Base-by-base conservation (phyloP, 768 basidiomycete genomes). In the Naganishia friedmannii region DNA sequence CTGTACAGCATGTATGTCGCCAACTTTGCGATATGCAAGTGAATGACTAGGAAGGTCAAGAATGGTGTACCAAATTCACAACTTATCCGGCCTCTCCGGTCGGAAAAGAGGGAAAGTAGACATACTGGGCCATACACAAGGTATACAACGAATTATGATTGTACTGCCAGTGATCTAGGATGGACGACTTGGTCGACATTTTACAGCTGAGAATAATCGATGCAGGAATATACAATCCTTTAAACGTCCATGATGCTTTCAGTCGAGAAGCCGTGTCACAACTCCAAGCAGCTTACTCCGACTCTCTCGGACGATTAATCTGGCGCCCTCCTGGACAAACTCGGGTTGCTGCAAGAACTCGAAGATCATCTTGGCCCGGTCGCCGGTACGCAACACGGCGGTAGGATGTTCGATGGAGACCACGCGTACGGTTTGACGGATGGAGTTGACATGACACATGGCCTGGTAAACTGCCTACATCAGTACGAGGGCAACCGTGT, bases 241-340 rank as follows among this genome's bases (percentile, higher is more conserved):
- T 42, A 8, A 15, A 42, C 7, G 42, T 51, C n/a, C 21, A 2
- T 51, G n/a, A 7, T 51, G n/a, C 19, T 51, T 51, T 55, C 32
- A 55, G 29, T 63, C 60, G 1, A 63, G 42, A 42, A 63, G 60
- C 60, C 60, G 37, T 8, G 68, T 69, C 26, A 69, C 68, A 28
- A 66, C 65, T 13, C 65, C 70, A 13, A 65, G 26, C 55, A 75
- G 93, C 85, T 96, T 97, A 0, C 93, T 96, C 84, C 92, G 93
- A 3, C 94, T 95, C 81, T 98, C 96, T 48, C 95, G 85, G 80
- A 98, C 93, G 15, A 99, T 82, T 28, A 95, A 84, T 82, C 93
- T 92, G 89, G 91, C 92, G 31, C 94, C 94, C 74, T 89, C 89
- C 79, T 94, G 93, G 73, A 98, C 84, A 78, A 88, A 94, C 83